phyloP scores from a whole-genome alignment of 2,329 filamentous ascomycete genomes.

The Macrophomina tecta region DNA sequence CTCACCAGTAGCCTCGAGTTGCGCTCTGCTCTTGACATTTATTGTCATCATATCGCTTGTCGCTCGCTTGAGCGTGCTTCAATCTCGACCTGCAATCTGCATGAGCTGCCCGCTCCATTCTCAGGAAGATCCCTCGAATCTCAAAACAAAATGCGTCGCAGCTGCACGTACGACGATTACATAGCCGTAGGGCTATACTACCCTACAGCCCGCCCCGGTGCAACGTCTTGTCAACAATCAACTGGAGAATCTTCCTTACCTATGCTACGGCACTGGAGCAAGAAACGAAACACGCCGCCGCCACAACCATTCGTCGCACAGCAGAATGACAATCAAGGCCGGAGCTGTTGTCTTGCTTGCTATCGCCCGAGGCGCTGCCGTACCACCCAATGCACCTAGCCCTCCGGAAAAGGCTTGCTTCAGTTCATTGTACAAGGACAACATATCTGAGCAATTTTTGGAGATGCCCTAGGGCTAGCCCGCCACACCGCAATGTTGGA shows the following conservation, averaged over 20 bases:
- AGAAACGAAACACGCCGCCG: constrained; percentile 9
- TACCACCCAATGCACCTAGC: constrained; percentile 18
- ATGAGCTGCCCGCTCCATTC: not conserved
- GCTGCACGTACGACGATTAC: constrained; percentile 6
- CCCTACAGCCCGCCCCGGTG: not conserved
- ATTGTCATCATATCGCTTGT: constrained; percentile 20
- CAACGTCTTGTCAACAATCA: constrained; percentile 14
- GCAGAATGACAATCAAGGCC: constrained; percentile 8
- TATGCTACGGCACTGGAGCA: constrained; percentile 5
- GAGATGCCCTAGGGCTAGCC: constrained; percentile 9
- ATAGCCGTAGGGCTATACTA: constrained; percentile 18
- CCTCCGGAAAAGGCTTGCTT: constrained; percentile 13
- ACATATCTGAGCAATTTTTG: constrained; percentile 15
- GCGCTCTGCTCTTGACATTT: not conserved
- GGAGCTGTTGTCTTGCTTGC: constrained; percentile 9
- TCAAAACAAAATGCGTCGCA: constrained; percentile 19
- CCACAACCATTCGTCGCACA: constrained; percentile 19
- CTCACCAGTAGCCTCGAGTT: not conserved
- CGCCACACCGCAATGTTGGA: constrained; percentile 10
- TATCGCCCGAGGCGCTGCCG: constrained; percentile 9
- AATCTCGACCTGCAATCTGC: constrained; percentile 12
- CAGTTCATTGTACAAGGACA: constrained; percentile 18
- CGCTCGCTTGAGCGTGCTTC: constrained; percentile 3
- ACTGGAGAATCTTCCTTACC: constrained; percentile 14
- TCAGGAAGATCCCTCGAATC: constrained; percentile 15